phyloP scores from a whole-genome alignment of 2,329 filamentous ascomycete species.

The Botryotinia narcissicola region DNA sequence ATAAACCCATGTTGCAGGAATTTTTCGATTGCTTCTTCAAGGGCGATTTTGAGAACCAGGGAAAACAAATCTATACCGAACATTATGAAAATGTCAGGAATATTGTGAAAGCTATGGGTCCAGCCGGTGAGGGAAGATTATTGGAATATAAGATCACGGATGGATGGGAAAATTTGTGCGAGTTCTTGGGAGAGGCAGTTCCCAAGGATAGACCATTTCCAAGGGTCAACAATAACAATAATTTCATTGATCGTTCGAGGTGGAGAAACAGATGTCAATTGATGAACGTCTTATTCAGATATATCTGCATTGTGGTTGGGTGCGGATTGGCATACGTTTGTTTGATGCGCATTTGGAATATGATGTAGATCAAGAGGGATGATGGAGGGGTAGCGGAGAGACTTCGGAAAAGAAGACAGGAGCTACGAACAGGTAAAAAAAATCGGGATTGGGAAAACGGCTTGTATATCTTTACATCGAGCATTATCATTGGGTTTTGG shows the following conservation, averaged over 20 bases:
- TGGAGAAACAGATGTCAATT: constrained; percentile 19
- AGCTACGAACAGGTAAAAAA: background rate
- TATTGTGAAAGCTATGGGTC: background rate
- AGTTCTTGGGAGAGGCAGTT: constrained; percentile 25
- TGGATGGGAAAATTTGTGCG: constrained; percentile 27
- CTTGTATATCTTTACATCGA: background rate
- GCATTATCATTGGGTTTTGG: background rate
- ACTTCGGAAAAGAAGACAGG: background rate
- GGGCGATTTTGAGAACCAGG: constrained; percentile 13
- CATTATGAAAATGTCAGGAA: constrained; percentile 18
- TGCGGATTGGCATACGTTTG: constrained; percentile 1
- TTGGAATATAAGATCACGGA: constrained; percentile 26
- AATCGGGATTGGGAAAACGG: background rate
- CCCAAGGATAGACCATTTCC: constrained; percentile 20
- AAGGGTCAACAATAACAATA: constrained; percentile 16
- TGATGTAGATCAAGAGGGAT: background rate
- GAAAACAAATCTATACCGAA: constrained; percentile 12
- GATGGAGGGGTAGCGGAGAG: background rate
- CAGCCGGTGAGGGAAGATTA: constrained; percentile 8
- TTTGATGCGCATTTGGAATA: constrained; percentile 14
- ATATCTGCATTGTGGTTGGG: constrained; percentile 2
- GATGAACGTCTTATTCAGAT: constrained; percentile 18
- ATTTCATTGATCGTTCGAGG: constrained; percentile 18
- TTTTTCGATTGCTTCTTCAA: constrained; percentile 19
- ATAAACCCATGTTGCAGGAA: constrained; percentile 17